Conservation (phyloP, 2,329 filamentous ascomycete species). For the Hysterium pulicare region DNA sequence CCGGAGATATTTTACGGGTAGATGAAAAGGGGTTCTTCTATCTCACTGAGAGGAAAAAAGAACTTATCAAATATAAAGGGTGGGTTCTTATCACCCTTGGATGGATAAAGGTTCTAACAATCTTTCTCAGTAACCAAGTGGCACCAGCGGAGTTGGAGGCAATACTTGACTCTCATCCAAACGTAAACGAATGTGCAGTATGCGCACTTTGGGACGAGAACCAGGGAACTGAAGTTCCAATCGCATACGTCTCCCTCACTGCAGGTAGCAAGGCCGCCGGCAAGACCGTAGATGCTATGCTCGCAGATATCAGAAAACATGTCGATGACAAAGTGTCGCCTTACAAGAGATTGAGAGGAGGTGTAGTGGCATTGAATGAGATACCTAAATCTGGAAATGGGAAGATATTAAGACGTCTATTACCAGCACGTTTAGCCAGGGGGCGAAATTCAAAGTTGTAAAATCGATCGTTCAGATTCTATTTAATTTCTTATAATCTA, state of each 20-base stretch:
- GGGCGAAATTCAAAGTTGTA: conserved; percentile 3
- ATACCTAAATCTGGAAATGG: conserved; percentile 27
- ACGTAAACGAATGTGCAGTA: conserved; percentile 28
- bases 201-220: conserved; percentile 24
- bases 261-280: conserved; percentile 5
- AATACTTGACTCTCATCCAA: conserved; percentile 22
- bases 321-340: conserved; percentile 26
- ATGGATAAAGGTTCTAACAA: neutral
- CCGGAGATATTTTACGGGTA: conserved; percentile 26
- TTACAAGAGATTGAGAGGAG: conserved; percentile 30
- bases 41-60: conserved; percentile 32
- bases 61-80: conserved; percentile 33
- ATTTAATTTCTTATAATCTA: conserved; percentile 10
- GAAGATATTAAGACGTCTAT: conserved; percentile 25
- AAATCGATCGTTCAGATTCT: too few species aligned
- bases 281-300: neutral
- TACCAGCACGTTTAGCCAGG: conserved; percentile 14
- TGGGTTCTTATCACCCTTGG: neutral
- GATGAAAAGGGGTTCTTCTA: conserved; percentile 30
- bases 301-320: conserved; percentile 18
- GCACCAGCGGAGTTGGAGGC: conserved; percentile 33
- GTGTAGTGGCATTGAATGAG: conserved; percentile 18
- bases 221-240: conserved; percentile 26
- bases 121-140: conserved; percentile 22
- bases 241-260: conserved; percentile 25